Base-by-base conservation (phyloP, 768 basidiomycete species). In the Termitomyces sp. region DNA sequence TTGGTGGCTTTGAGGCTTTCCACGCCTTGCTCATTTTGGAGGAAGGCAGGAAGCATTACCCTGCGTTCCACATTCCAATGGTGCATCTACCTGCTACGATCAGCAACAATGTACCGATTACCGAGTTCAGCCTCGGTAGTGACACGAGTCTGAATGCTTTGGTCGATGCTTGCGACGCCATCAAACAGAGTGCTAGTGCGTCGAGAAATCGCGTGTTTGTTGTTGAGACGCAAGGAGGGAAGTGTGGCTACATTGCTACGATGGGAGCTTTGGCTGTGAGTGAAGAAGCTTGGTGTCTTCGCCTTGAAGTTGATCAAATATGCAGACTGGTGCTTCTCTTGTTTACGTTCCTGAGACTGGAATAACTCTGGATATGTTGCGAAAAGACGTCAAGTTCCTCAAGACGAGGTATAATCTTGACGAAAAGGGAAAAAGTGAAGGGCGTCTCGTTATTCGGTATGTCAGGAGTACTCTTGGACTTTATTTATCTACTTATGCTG, bases 1-100 rank as follows among this genome's bases (percentile, higher is more conserved):
- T 98, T 62, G 97, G 97, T 50, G 97, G 97, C 0, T 99, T 98
- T 68, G 97, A 99, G 72, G 92, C 92, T 5, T 96, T 97, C 78
- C 86, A 78, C 59, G 78, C 94, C 9, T 70, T 98, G 57, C 67
- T 86, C 64, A 81, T 87, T 55, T 73, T 99, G 52, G 91, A 96
- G 67, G 81, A 87, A 61, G 93, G 84, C 5, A 75, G 95, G 62
- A 83, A 84, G 62, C 72, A 85, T 63, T 98, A 98, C 70, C 93
- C 95, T 35, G 84, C 89, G 48, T 92, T 98, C 80, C 89, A 94
- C 63, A 90, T 99, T 60, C 97, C 97, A 18, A 91, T 99, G 84
- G 89, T 87, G 26, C 95, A 98, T 69, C 79, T 99, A 10, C 97
- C 97, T 2, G 97, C 96, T 33, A 97, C 94, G 49, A 89, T 99